Evolutionary conservation across 2,329 filamentous ascomycete species (phyloP), one percentile per base, ranked within the genome.

Genomic region (Aquanectria penicillioides): DNA sequence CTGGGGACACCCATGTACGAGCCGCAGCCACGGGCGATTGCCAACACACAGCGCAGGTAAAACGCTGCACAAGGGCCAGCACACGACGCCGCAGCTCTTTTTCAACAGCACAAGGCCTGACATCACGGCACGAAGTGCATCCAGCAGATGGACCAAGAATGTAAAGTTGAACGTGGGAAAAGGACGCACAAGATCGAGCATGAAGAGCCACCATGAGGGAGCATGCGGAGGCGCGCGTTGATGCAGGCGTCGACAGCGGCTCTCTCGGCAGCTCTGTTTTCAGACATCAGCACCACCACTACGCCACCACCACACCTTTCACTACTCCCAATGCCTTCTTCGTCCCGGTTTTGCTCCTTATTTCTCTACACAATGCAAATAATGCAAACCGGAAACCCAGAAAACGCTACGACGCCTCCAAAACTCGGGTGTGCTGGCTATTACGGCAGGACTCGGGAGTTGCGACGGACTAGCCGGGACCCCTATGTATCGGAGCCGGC

Each of bases 1-100:
- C 55, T 52, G 34, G 55, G 55, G 41, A 48, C 26, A 48, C 48
- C 55, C 55, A 47, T 58, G 55, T 40, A 17, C 26, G 20, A 38
- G 26, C 15, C 17, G 22, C 15, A 34, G 44, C 51, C 43, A 49
- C 43, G 28, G 25, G 33, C 31, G 34, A 25, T 29, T 57, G 53
- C 37, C 53, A 57, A 22, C 52, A 17, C 52, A 57, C 33, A 25
- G 22, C 23, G 31, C 43, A 38, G 37, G 26, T 37, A 47, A 18
- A 29, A 18, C 13, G 22, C 28, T 41, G 52, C 34, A 36, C 37
- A 41, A 31, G 38, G 38, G 50, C 23, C 36, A 50, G 36, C 47
- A 44, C 50, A 44, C 17, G 44, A 10, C 18, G 17, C 23, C 28
- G 25, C 29, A 29, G 15, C 18, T n/a, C 3, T 43, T 44, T 43